A percentile compares a stretch with the other conserved stretches of the same genome.
phyloP scores from a whole-genome alignment of 1,139 yeast genomes.

The Geotrichum cucujoidarum region DNA sequence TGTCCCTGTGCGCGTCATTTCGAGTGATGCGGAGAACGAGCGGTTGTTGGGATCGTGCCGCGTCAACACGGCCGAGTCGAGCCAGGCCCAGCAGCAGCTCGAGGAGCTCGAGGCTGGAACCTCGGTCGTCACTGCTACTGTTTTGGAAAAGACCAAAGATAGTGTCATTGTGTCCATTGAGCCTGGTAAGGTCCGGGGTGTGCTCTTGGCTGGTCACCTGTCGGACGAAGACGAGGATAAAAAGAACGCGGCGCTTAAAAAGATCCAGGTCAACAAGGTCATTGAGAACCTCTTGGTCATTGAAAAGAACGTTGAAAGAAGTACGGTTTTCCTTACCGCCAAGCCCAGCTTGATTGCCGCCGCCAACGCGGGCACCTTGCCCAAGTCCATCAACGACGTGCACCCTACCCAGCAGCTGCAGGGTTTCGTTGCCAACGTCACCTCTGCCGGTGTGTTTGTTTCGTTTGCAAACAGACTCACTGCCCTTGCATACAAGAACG shows the following conservation, averaged over 20 bases:
- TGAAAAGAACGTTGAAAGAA: slow-evolving; percentile 59
- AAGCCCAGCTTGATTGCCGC: slow-evolving; percentile 66
- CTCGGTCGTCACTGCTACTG: slow-evolving; percentile 54
- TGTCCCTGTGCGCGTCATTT: slow-evolving; percentile 60
- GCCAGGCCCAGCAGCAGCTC: slow-evolving; percentile 43
- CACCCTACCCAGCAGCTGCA: slow-evolving; percentile 37
- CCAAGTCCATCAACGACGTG: slow-evolving; percentile 55
- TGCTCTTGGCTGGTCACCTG: slow-evolving; percentile 68
- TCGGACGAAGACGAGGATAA: slow-evolving; percentile 78
- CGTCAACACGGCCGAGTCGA: slow-evolving; percentile 40
- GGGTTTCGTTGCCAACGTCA: slow-evolving; percentile 75
- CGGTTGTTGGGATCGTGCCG: slow-evolving; percentile 71
- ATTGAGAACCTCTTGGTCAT: slow-evolving; percentile 59
- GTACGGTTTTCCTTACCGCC: slow-evolving; percentile 56
- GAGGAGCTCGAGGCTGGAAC: slow-evolving; percentile 54
- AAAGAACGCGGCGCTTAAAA: slow-evolving; percentile 73
- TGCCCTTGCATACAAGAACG: slow-evolving; percentile 77
- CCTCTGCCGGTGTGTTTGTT: slow-evolving; percentile 68
- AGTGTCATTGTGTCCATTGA: slow-evolving; percentile 62
- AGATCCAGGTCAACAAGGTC: slow-evolving; percentile 72
- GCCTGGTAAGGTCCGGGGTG: slow-evolving; percentile 59
- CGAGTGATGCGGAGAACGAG: slow-evolving; percentile 50
- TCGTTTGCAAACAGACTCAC: slow-evolving; percentile 75
- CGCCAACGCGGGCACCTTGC: slow-evolving; percentile 52
- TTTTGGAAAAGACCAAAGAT: slow-evolving; percentile 66